Base-by-base conservation (phyloP, 169 alveolate species). In the Plasmodium vivax region DNA sequence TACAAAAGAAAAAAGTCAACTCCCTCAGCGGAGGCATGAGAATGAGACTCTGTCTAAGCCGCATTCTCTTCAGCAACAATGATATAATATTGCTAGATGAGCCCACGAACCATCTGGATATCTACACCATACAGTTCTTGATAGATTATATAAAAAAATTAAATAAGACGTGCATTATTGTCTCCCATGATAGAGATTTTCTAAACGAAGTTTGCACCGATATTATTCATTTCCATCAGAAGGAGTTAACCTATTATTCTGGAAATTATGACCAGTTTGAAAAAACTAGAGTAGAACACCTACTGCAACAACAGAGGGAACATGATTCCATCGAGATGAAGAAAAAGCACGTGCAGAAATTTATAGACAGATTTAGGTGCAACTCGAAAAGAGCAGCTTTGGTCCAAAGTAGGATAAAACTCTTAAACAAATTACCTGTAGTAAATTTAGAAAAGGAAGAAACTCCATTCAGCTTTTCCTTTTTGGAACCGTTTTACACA, bases 121-220 rank as follows among this genome's bases (percentile, higher is more conserved):
- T 84, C 47, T 92, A 84, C 51, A 94, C 97, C 27, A 94, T 94
- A 56, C 99, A 98, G 95, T 98, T 99, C 99, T 97, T 99, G 38
- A 99, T 99, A 94, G 98, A 98, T 77, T 99, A 98, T 95, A 96
- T 99, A 45, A 95, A 94, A 81, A 95, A 97, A 51, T 97, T 98
- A 95, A 97, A 96, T 74, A 98, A 98, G 84, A 99, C 99, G 75
- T 98, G 98, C 85, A 97, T 99, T 41, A 98, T 99, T 32, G 99
- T 99, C 43, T 98, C 99, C 77, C 99, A 99, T 96, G 99, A 99
- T 38, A 97, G 99, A 95, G 99, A 98, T 85, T 98, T 99, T 96
- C 96, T 99, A 47, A 98, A 99, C 93, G 98, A 97, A 88, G 98
- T 98, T 10, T 98, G 99, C 81, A 98, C 99, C 27, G 99, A 99